A percentile compares a stretch with the other conserved stretches of the same genome.
Evolutionary conservation across 257 asterid species (phyloP).

Genomic region (Forsythia suspensa): DNA sequence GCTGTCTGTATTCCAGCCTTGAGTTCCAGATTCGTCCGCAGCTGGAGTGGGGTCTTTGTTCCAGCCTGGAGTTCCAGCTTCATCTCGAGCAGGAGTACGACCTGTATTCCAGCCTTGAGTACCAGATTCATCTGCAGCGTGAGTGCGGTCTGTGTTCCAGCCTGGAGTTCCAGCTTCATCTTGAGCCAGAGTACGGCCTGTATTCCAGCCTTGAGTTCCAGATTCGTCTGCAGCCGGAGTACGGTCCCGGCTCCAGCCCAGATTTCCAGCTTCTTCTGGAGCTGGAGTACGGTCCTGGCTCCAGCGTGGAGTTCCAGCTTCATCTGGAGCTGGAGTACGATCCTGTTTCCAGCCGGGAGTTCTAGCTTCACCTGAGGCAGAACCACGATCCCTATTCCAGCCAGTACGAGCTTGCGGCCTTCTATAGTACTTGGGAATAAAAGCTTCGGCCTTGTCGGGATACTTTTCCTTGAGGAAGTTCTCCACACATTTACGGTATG

Average conservation of each 20-base stretch:
- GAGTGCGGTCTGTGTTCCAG: background rate
- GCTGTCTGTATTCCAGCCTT: background rate
- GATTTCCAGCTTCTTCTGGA: conserved; percentile 25
- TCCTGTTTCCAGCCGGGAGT: conserved; percentile 7
- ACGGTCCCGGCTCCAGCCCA: background rate
- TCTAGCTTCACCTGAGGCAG: background rate
- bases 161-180: background rate
- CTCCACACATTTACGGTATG: conserved; percentile 77
- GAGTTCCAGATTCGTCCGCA: background rate
- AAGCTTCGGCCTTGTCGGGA: conserved; percentile 73
- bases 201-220: background rate
- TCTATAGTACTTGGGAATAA: conserved; percentile 60
- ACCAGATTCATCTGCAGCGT: background rate
- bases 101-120: too few relatives aligned
- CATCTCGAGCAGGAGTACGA: too few relatives aligned
- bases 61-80: background rate
- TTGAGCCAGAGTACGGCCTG: background rate
- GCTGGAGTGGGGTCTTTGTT: background rate
- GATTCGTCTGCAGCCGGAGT: background rate
- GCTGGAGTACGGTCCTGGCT: conserved; percentile 3
- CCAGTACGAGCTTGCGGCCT: conserved; percentile 63
- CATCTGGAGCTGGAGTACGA: background rate
- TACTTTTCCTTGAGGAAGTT: conserved; percentile 55
- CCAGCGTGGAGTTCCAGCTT: conserved; percentile 17
- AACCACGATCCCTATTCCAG: conserved; percentile 43